A percentile compares a stretch with the other conserved stretches of the same genome.
Conservation (phyloP, 257 asterid species). For the Ajuga chamaepitys region DNA sequence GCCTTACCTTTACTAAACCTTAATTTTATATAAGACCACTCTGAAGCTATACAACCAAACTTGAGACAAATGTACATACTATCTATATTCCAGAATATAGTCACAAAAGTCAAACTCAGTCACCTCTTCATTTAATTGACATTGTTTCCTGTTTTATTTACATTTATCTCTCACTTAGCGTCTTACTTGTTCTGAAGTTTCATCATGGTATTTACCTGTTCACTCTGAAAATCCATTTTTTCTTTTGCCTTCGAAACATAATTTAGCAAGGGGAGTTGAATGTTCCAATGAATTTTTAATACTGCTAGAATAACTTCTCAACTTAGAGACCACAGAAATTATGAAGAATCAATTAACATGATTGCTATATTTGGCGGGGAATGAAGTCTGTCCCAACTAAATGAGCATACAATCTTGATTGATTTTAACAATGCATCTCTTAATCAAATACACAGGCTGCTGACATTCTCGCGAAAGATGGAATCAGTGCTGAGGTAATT, state of each 20-base stretch:
- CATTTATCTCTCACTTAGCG: too few species aligned
- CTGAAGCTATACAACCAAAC: neutral
- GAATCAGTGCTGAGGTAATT: slow-evolving; percentile 71
- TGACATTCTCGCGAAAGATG: slow-evolving; percentile 68
- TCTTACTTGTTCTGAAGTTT: too few species aligned
- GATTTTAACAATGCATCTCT: neutral
- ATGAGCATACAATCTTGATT: neutral
- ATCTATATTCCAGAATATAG: neutral
- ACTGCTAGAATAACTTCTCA: neutral
- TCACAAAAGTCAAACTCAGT: neutral
- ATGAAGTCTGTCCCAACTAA: neutral
- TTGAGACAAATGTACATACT: neutral
- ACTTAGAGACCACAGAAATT: neutral
- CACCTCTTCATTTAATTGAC: neutral
- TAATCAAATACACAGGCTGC: slow-evolving; percentile 47
- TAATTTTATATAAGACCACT: neutral
- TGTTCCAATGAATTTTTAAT: neutral
- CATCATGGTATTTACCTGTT: neutral
- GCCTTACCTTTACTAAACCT: neutral
- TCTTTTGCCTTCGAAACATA: neutral
- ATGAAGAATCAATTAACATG: neutral
- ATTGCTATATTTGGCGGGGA: neutral
- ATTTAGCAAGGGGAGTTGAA: neutral
- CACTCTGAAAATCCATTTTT: neutral
- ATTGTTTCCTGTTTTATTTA: neutral